Percentiles rank a stretch among this genome's conserved stretches.
These are phyloP conservation scores for Bruguiera hainesii DNA, from an alignment of 441 rosid genomes.

Conservation along the genomic window DNA sequence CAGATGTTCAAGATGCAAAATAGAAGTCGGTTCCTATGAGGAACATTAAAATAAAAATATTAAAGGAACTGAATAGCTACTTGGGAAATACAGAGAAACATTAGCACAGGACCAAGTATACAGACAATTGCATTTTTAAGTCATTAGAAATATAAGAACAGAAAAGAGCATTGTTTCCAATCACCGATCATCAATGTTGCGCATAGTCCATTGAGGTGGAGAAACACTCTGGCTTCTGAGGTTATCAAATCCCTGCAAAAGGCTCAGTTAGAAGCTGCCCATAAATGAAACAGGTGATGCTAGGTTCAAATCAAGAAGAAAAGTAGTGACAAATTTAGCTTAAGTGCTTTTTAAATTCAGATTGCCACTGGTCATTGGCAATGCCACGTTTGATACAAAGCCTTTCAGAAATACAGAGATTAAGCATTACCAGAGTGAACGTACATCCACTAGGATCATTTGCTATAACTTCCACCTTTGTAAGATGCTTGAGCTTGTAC, in stretches of 20 bases:
- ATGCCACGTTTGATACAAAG: slow-evolving; percentile 3
- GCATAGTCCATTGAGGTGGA: slow-evolving; percentile 99
- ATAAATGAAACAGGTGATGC: background rate
- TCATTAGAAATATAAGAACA: background rate
- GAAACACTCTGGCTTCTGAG: slow-evolving; percentile 95
- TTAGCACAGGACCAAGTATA: background rate
- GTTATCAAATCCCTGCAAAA: slow-evolving; percentile 91
- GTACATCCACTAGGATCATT: slow-evolving; percentile 99
- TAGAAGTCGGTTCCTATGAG: slow-evolving; percentile 77
- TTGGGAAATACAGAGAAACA: background rate
- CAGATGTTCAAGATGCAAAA: slow-evolving; percentile 80
- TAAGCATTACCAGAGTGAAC: slow-evolving; percentile 73
- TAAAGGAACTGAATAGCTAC: background rate
- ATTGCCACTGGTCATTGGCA: background rate
- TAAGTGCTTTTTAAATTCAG: slow-evolving; percentile 11
- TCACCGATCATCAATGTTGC: slow-evolving; percentile 94
- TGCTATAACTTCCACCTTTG: slow-evolving; percentile 90
- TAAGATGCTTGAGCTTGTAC: slow-evolving; percentile 92
- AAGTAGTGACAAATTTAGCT: slow-evolving; percentile 10
- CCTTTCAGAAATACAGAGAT: slow-evolving; percentile 9
- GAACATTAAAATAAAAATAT: slow-evolving; percentile 13
- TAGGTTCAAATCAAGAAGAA: slow-evolving; percentile 4
- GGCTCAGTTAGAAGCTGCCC: slow-evolving; percentile 27
- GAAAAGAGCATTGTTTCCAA: background rate
- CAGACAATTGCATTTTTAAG: background rate